Evolutionary conservation across 768 basidiomycete genomes (phyloP).

Genomic region (Termitomyces bulborhizus): DNA sequence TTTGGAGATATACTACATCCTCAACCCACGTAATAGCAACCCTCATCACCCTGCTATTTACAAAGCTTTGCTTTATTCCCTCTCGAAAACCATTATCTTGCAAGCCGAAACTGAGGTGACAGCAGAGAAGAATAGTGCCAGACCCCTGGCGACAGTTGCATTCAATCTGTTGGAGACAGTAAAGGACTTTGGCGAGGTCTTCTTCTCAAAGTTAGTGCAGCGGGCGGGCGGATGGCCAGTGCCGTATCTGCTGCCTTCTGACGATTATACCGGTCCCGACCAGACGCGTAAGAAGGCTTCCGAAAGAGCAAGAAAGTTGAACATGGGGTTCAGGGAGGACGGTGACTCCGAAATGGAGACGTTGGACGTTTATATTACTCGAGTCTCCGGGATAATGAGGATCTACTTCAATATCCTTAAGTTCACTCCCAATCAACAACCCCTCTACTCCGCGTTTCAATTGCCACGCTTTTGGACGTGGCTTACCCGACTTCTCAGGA

Average conservation of each 20-base stretch:
- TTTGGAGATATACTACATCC: slow-evolving; percentile 30
- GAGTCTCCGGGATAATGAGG: slow-evolving; percentile 76
- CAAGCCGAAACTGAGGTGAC: slow-evolving; percentile 94
- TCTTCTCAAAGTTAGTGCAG: slow-evolving; percentile 83
- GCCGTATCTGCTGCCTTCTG: slow-evolving; percentile 51
- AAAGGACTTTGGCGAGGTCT: slow-evolving; percentile 61
- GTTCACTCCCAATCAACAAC: slow-evolving; percentile 30
- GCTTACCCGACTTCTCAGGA: slow-evolving; percentile 56
- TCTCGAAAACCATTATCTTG: slow-evolving; percentile 80
- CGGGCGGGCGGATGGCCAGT: slow-evolving; percentile 86
- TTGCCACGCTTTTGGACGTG: slow-evolving; percentile 66
- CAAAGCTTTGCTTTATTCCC: slow-evolving; percentile 74
- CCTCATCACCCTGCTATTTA: slow-evolving; percentile 45
- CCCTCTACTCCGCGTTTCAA: slow-evolving; percentile 50
- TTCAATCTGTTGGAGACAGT: slow-evolving; percentile 58
- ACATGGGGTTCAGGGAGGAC: slow-evolving; percentile 51
- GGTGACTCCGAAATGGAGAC: slow-evolving; percentile 44
- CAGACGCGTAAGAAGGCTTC: slow-evolving; percentile 36
- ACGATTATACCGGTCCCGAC: slow-evolving; percentile 41
- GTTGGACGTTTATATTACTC: slow-evolving; percentile 51
- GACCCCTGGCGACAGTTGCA: slow-evolving; percentile 74
- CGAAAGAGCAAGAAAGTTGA: slow-evolving; percentile 36
- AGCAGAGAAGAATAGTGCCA: slow-evolving; percentile 80
- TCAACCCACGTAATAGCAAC: slow-evolving; percentile 22
- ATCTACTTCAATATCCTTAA: slow-evolving; percentile 78